Evolutionary conservation across 176 grass and related monocot species (phyloP).

Genomic region (Bromus sterilis): DNA sequence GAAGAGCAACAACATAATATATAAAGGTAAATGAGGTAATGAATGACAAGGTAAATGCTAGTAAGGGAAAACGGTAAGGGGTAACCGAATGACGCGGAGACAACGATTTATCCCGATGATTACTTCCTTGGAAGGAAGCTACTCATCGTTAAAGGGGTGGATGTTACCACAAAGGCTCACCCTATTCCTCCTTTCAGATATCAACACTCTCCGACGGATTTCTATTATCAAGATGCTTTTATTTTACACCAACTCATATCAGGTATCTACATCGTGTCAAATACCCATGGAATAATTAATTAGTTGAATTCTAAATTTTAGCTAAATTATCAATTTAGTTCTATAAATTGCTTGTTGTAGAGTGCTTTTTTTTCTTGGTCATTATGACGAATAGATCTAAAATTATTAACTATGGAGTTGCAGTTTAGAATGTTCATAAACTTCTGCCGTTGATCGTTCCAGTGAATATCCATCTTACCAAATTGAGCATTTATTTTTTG

Average conservation of each 20-base stretch:
- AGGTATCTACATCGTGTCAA: not conserved
- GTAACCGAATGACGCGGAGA: no score
- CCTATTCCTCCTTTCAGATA: no score
- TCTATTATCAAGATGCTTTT: not conserved
- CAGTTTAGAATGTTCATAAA: not conserved
- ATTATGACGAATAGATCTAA: not conserved
- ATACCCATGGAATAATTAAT: not conserved
- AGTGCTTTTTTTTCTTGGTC: not conserved
- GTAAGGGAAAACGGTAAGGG: no score
- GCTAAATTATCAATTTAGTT: not conserved
- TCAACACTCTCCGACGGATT: not conserved
- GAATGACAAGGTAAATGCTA: no score
- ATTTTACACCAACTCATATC: not conserved
- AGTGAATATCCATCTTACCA: not conserved
- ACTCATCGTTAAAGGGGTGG: no score
- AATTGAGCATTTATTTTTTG: no score
- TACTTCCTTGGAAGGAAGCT: no score
- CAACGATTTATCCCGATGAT: no score
- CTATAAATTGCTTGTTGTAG: not conserved
- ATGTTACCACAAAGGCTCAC: no score
- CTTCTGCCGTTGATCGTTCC: not conserved
- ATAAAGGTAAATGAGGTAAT: no score
- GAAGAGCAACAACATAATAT: no score
- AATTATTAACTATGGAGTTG: no score
- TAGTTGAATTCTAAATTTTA: not conserved